Conservation (phyloP, 805 yeast genomes). For the Debaryomyces prosopidis region DNA sequence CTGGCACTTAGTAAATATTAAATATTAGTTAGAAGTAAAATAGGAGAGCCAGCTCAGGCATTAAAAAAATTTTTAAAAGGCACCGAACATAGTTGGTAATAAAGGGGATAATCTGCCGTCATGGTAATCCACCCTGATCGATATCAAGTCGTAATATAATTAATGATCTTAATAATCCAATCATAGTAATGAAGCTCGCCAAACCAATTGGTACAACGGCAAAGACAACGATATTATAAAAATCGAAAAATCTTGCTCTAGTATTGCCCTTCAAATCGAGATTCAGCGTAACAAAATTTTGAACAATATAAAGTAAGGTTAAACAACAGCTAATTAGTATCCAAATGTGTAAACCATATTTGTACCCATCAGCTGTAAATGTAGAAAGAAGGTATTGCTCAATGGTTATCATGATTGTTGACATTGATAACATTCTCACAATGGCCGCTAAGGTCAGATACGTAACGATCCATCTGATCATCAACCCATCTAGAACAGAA, state of each 20-base stretch:
- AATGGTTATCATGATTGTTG: slow-evolving; percentile 66
- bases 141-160: slow-evolving; percentile 72
- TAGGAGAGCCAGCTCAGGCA: no score
- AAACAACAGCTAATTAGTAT: slow-evolving; percentile 82
- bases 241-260: slow-evolving; percentile 70
- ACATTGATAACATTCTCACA: slow-evolving; percentile 80
- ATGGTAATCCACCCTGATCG: slow-evolving; percentile 16
- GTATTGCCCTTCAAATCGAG: slow-evolving; percentile 50
- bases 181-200: slow-evolving; percentile 91
- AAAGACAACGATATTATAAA: slow-evolving; percentile 86
- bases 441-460: slow-evolving; percentile 89
- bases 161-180: slow-evolving; percentile 73
- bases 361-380: slow-evolving; percentile 64
- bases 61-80: no score
- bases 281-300: slow-evolving; percentile 84
- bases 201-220: slow-evolving; percentile 98
- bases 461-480: slow-evolving; percentile 92
- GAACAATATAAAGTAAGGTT: slow-evolving; percentile 78
- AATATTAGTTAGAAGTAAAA: neutral
- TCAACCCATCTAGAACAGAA: slow-evolving; percentile 81
- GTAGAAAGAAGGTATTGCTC: slow-evolving; percentile 69
- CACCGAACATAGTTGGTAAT: no score
- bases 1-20: neutral
- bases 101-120: no score
- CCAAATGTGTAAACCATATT: slow-evolving; percentile 86